Evolutionary conservation across 257 asterid species (phyloP).

Genomic region (Petunia secreta): DNA sequence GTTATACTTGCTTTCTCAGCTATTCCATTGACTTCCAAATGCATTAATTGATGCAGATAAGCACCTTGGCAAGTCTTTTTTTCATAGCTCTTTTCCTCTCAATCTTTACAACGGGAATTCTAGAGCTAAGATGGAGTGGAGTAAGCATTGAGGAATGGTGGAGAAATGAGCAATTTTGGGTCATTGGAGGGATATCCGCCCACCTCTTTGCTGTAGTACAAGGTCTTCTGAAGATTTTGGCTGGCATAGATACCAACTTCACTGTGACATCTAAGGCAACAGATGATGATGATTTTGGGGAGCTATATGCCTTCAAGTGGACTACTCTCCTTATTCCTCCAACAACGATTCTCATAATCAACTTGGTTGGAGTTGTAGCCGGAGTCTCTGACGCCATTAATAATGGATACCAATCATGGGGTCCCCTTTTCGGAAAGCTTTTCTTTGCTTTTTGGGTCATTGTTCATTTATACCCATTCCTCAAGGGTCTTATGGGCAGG

Average conservation of each 20-base stretch:
- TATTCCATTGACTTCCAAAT: background rate
- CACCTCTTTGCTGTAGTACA: conserved; percentile 89
- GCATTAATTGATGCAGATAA: conserved; percentile 53
- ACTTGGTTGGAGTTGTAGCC: conserved; percentile 91
- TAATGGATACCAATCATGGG: conserved; percentile 91
- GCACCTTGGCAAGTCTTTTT: conserved; percentile 89
- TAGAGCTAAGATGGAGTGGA: conserved; percentile 93
- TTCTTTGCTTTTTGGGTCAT: conserved; percentile 96
- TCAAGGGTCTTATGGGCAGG: conserved; percentile 87
- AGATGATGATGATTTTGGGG: conserved; percentile 87
- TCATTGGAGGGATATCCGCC: conserved; percentile 90
- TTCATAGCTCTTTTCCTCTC: conserved; percentile 92
- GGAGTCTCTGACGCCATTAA: conserved; percentile 89
- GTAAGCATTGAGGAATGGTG: conserved; percentile 98
- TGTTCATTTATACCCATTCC: conserved; percentile 90
- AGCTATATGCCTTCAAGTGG: conserved; percentile 88
- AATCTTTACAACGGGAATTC: conserved; percentile 76
- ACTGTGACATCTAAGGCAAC: conserved; percentile 83
- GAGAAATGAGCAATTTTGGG: conserved; percentile 99
- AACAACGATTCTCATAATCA: conserved; percentile 75
- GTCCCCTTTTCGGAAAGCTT: conserved; percentile 88
- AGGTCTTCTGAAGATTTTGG: conserved; percentile 76
- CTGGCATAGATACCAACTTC: conserved; percentile 89
- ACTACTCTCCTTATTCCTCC: conserved; percentile 94
- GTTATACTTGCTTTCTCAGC: background rate